Evolutionary conservation across 768 basidiomycete genomes (phyloP).

Genomic region (Dioszegia aurantiaca): DNA sequence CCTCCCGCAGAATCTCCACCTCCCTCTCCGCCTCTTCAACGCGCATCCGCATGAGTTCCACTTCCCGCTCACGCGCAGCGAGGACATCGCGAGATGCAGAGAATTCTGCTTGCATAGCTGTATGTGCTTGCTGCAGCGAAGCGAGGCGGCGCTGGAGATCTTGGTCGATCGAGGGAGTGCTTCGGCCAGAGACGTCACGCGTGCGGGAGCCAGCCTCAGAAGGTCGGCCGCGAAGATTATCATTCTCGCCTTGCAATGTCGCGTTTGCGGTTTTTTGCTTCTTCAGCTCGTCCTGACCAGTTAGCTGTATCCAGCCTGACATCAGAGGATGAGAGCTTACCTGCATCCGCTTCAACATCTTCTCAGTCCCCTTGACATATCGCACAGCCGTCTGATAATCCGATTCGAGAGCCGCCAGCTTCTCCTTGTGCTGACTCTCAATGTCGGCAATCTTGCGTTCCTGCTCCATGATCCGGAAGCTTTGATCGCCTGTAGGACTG

Average conservation of each 20-base stretch:
- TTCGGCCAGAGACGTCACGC: constrained; percentile 43
- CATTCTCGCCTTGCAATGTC: constrained; percentile 78
- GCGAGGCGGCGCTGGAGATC: constrained; percentile 39
- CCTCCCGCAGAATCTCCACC: constrained; percentile 42
- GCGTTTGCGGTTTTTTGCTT: constrained; percentile 82
- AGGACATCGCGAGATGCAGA: constrained; percentile 46
- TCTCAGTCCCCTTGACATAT: constrained; percentile 97
- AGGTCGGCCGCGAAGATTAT: constrained; percentile 64
- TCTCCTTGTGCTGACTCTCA: constrained; percentile 71
- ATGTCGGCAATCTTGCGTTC: constrained; percentile 76
- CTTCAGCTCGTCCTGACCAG: constrained; percentile 62
- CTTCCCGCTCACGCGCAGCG: constrained; percentile 46
- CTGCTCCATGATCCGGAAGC: constrained; percentile 62
- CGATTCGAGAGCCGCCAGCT: constrained; percentile 83
- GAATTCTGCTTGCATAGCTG: constrained; percentile 47
- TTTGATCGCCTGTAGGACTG: constrained; percentile 46
- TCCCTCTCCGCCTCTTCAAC: constrained; percentile 44
- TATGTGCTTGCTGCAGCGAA: constrained; percentile 37
- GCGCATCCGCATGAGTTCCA: constrained; percentile 45
- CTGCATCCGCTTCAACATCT: constrained; percentile 94
- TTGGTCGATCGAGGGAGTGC: constrained; percentile 35
- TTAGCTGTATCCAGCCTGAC: constrained; percentile 11
- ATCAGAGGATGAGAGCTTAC: constrained; percentile 49
- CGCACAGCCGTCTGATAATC: constrained; percentile 96
- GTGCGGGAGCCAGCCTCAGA: constrained; percentile 59